Base-by-base conservation (phyloP, 441 rosid genomes). In the Euphorbia neoarborescens region DNA sequence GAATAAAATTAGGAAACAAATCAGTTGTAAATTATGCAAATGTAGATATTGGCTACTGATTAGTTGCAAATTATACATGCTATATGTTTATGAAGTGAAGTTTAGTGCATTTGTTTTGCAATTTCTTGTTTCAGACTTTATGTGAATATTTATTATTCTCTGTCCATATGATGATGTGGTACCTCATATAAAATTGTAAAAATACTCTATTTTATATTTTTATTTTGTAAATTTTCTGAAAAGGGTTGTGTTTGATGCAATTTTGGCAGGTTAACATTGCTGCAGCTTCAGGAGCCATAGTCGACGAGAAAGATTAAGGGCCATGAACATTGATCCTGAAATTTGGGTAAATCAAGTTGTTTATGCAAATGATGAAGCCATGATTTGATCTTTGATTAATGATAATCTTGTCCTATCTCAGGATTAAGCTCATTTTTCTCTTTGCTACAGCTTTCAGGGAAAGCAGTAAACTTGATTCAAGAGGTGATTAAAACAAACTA, bases 181-280 rank as follows among this genome's bases (percentile, higher is more conserved):
- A n/a, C n/a, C n/a, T n/a, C n/a, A n/a, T n/a, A n/a, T n/a, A n/a
- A n/a, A n/a, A n/a, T n/a, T n/a, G n/a, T n/a, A n/a, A n/a, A n/a
- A n/a, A n/a, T n/a, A n/a, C n/a, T n/a, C n/a, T n/a, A n/a, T n/a
- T n/a, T n/a, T n/a, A n/a, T n/a, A n/a, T n/a, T n/a, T n/a, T n/a
- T n/a, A n/a, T n/a, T n/a, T n/a, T n/a, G n/a, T n/a, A n/a, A n/a
- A n/a, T n/a, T n/a, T n/a, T n/a, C 20, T 40, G 22, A 42, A 38
- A 22, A 24, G 28, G 34, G 40, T 20, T 27, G 17, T 65, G 25
- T 22, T 10, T 10, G 3, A 53, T 27, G 17, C 46, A 24, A 54
- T 9, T 65, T 73, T 13, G 42, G 64, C 83, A 80, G 84, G 89
- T 83, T 12, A 83, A 82, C 69, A 87, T 84, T 73, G 89, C 86